Evolutionary conservation across 225 moss, liverwort and hornwort genomes (phyloP).

Genomic region (Thuidium tamariscinum): DNA sequence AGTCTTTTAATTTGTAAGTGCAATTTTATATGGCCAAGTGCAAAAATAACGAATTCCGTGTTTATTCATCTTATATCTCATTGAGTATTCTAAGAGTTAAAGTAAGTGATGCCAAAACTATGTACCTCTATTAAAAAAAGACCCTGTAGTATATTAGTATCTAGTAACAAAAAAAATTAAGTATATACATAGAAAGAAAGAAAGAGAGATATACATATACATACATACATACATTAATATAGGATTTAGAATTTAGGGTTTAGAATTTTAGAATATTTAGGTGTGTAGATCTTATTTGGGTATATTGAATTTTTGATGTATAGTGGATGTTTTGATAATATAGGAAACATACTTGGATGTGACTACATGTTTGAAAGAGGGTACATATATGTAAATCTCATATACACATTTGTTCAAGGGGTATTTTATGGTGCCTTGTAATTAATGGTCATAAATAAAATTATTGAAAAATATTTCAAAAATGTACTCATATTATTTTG

Average conservation of each 20-base stretch:
- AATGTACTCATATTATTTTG: too few species aligned
- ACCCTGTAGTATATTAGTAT: accelerated
- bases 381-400: neutral
- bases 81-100: accelerated
- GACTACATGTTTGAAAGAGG: accelerated
- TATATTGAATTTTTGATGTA: neutral
- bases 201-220: too few species aligned
- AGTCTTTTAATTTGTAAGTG: neutral
- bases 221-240: too few species aligned
- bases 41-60: too few species aligned
- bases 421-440: neutral
- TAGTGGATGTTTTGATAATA: neutral
- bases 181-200: too few species aligned
- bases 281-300: too few species aligned
- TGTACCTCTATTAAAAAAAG: accelerated
- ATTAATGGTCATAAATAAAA: neutral
- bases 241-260: too few species aligned
- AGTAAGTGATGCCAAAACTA: neutral
- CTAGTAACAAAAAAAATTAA: neutral
- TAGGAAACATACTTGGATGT: too few species aligned
- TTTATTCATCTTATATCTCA: neutral
- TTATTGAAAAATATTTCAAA: too few species aligned
- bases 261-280: too few species aligned
- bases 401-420: accelerated
- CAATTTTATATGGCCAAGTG: too few species aligned